phyloP scores from a whole-genome alignment of 2,329 filamentous ascomycete species.

The Alternaria gaisen region DNA sequence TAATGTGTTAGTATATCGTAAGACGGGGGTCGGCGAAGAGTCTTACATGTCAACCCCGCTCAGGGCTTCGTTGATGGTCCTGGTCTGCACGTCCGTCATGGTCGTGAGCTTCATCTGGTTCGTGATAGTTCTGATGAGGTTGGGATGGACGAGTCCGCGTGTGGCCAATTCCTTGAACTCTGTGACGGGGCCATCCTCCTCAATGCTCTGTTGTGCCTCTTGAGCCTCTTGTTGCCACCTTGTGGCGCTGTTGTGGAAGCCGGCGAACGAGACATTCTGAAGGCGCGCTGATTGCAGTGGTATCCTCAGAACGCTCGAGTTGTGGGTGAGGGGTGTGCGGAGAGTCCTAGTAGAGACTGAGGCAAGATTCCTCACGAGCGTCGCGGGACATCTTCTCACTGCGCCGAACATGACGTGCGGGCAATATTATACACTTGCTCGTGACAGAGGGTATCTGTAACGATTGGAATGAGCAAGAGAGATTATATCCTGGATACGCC shows the following conservation, averaged over 20 bases:
- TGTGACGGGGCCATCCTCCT: conserved; percentile 47
- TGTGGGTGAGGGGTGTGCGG: conserved; percentile 31
- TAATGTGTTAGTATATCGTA: conserved; percentile 22
- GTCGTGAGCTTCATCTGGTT: conserved; percentile 76
- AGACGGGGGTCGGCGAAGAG: conserved; percentile 43
- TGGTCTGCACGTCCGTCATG: conserved; percentile 93
- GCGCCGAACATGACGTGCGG: conserved; percentile 54
- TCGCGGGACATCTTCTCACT: conserved; percentile 53
- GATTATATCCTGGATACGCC: conserved; percentile 7
- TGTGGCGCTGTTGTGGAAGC: conserved; percentile 51
- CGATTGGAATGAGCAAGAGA: conserved; percentile 20
- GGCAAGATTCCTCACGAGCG: conserved; percentile 44
- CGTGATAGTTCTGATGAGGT: conserved; percentile 74
- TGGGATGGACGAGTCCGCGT: conserved; percentile 66
- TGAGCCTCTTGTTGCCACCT: conserved; percentile 49
- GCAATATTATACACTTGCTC: conserved; percentile 18
- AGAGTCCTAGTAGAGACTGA: conserved; percentile 38
- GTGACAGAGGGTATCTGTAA: conserved; percentile 22
- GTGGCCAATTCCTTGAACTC: conserved; percentile 56
- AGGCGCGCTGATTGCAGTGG: conserved; percentile 29
- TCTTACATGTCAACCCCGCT: conserved; percentile 83
- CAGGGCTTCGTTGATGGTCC: conserved; percentile 82
- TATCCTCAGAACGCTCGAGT: conserved; percentile 30
- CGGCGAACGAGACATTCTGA: conserved; percentile 32
- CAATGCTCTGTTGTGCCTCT: conserved; percentile 26